Conservation (phyloP, 441 rosid species). For the Flueggea neowawraea region DNA sequence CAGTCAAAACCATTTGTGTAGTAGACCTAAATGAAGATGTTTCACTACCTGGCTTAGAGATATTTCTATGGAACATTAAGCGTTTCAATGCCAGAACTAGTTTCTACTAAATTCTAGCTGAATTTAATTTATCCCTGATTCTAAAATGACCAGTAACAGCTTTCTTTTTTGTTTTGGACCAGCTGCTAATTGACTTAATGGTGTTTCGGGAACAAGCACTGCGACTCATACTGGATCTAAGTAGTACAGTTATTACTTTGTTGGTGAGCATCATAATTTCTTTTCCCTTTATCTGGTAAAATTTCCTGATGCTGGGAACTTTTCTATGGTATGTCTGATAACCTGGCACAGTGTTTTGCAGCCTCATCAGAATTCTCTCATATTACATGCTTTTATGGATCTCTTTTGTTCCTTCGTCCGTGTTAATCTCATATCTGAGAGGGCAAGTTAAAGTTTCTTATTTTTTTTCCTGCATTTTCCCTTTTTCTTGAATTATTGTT, state of each 20-base stretch:
- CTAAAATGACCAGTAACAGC: constrained; percentile 5
- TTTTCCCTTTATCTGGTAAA: constrained; percentile 20
- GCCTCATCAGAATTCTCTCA: constrained; percentile 99
- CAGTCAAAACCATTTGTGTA: neutral
- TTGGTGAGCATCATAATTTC: constrained; percentile 61
- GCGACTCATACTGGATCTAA: constrained; percentile 94
- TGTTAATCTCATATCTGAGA: constrained; percentile 93
- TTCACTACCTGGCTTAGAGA: neutral
- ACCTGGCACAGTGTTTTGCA: constrained; percentile 78
- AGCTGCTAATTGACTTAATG: constrained; percentile 98
- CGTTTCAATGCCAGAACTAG: too few relatives aligned
- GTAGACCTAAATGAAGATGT: neutral
- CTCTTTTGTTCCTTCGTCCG: constrained; percentile 95
- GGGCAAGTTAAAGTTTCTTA: constrained; percentile 49
- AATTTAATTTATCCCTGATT: neutral
- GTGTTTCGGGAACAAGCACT: constrained; percentile 97
- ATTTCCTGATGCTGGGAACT: constrained; percentile 18
- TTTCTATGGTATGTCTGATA: constrained; percentile 50
- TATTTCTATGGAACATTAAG: neutral
- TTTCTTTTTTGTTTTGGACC: constrained; percentile 40
- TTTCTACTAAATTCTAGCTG: neutral
- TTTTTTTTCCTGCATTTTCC: neutral
- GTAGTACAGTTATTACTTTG: constrained; percentile 97
- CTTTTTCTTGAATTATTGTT: neutral
- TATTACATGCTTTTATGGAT: constrained; percentile 97